phyloP scores from a whole-genome alignment of 768 basidiomycete species.

The Tricholoma bakamatsutake region DNA sequence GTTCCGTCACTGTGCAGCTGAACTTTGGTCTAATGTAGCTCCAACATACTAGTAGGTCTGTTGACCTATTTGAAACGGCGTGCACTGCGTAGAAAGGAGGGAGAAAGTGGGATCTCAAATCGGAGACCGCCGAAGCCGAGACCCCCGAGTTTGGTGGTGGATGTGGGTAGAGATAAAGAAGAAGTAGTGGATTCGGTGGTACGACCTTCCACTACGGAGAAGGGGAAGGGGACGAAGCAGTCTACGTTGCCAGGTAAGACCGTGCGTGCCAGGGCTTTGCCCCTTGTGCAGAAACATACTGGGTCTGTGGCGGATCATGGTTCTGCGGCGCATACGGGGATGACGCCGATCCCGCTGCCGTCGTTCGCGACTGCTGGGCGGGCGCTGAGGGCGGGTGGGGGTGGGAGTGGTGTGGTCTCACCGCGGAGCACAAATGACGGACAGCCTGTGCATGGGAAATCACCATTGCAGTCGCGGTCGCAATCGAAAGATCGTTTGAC shows the following conservation, averaged over 20 bases:
- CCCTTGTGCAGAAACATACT: background rate
- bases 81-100: constrained; percentile 14
- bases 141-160: background rate
- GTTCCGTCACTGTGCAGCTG: too few relatives aligned
- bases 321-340: background rate
- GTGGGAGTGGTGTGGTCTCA: background rate
- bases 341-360: constrained; percentile 29
- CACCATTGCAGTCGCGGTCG: background rate
- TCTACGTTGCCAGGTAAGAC: background rate
- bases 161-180: background rate
- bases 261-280: too few relatives aligned
- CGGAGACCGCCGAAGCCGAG: constrained; percentile 1
- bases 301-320: too few relatives aligned
- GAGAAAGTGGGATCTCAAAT: background rate
- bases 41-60: constrained; percentile 84
- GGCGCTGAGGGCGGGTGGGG: background rate
- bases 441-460: background rate
- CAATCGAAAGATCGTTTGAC: background rate
- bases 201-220: background rate
- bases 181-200: background rate
- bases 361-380: constrained; percentile 32
- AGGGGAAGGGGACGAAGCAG: background rate
- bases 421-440: background rate
- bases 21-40: constrained; percentile 40
- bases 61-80: constrained; percentile 62